Percentiles rank a stretch among this genome's conserved stretches.
Conservation (phyloP, 441 rosid genomes). For the Bruguiera hainesii region DNA sequence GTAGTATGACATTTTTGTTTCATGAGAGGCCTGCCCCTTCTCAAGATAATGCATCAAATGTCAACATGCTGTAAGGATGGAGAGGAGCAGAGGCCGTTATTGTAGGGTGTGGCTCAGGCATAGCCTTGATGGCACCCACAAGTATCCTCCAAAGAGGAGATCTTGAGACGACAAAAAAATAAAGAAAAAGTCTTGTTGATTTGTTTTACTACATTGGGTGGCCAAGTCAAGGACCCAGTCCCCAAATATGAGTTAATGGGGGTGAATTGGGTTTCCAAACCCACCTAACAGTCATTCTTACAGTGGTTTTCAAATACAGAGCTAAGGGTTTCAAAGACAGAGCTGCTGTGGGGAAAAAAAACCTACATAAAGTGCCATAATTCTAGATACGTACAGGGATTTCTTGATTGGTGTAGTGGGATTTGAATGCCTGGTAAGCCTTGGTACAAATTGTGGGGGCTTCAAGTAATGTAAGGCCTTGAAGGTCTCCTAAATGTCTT, state of each 20-base stretch:
- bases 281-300: not conserved
- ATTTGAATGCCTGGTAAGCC: conserved; percentile 61
- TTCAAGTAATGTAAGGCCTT: conserved; percentile 57
- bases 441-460: conserved; percentile 44
- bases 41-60: not conserved
- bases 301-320: not conserved
- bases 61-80: too few relatives aligned
- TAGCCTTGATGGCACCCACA: too few relatives aligned
- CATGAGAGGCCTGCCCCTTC: not conserved
- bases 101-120: too few relatives aligned
- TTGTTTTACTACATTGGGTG: too few relatives aligned
- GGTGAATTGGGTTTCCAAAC: not conserved
- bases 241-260: not conserved
- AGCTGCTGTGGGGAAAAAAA: not conserved
- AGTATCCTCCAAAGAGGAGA: too few relatives aligned
- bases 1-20: not conserved
- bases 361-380: not conserved
- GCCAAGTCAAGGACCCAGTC: not conserved
- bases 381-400: conserved; percentile 56
- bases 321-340: not conserved
- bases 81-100: too few relatives aligned
- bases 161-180: too few relatives aligned
- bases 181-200: too few relatives aligned
- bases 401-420: conserved; percentile 50
- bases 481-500: conserved; percentile 79